These are phyloP conservation scores for Cutaneotrichosporon sp. DNA, from an alignment of 1,284 basidiomycete species.

Conservation along the genomic window DNA sequence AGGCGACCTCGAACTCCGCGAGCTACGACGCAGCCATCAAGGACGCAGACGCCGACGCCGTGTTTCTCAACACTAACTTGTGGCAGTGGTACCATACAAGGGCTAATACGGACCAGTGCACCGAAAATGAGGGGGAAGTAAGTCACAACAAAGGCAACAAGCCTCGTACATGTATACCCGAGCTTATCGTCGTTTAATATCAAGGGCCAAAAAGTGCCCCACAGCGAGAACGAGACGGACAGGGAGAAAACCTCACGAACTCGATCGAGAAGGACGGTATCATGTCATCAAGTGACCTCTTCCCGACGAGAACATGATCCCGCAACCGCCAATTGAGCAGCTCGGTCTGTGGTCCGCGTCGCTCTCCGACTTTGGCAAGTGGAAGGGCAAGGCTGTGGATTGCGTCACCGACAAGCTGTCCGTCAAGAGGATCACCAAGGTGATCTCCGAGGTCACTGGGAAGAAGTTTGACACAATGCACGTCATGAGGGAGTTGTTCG, in stretches of 20 bases:
- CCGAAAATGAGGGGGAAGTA: too few species aligned
- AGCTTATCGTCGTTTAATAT: slow-evolving; percentile 21
- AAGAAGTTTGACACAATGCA: slow-evolving; percentile 5
- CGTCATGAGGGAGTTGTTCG: neutral
- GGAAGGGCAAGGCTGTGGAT: slow-evolving; percentile 19
- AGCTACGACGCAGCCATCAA: neutral
- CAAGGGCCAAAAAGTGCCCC: slow-evolving; percentile 16
- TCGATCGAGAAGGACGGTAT: neutral
- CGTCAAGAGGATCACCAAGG: slow-evolving; percentile 7
- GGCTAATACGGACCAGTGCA: neutral
- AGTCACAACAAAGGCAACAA: too few species aligned
- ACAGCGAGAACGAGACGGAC: slow-evolving; percentile 20
- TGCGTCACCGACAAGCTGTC: slow-evolving; percentile 10
- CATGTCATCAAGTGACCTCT: slow-evolving; percentile 12
- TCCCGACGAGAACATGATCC: slow-evolving; percentile 20
- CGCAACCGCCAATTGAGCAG: slow-evolving; percentile 19
- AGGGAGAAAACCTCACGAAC: slow-evolving; percentile 8
- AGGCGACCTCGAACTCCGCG: slow-evolving; percentile 5
- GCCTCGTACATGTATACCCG: slow-evolving; percentile 14
- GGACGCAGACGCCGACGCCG: slow-evolving; percentile 11
- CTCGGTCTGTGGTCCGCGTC: slow-evolving; percentile 21
- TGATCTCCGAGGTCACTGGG: slow-evolving; percentile 9
- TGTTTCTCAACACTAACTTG: slow-evolving; percentile 14
- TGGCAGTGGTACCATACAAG: slow-evolving; percentile 3
- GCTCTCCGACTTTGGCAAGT: slow-evolving; percentile 20